phyloP scores from a whole-genome alignment of 106 monocot species.

The Xerophyta viscosa region DNA sequence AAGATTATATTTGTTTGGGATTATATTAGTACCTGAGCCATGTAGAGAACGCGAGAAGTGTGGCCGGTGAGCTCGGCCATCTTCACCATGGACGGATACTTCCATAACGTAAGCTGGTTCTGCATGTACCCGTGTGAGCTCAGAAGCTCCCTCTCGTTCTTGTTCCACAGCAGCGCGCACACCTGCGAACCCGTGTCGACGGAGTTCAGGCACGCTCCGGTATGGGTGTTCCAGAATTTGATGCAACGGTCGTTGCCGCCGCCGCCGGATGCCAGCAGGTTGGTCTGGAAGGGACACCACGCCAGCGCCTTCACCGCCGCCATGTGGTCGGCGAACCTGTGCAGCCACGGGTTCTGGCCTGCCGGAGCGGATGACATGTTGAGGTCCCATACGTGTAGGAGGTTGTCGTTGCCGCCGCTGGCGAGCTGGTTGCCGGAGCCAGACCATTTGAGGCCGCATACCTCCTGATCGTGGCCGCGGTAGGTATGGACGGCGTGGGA shows the following conservation, averaged over 20 bases:
- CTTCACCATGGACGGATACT: conserved; percentile 94
- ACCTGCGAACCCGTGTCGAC: conserved; percentile 39
- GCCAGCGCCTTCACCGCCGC: conserved; percentile 56
- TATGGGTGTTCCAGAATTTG: conserved; percentile 1
- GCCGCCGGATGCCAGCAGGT: conserved; percentile 48
- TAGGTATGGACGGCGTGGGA: conserved; percentile 28
- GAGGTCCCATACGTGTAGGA: conserved; percentile 53
- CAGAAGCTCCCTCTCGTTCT: conserved; percentile 86
- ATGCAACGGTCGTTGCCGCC: conserved; percentile 16
- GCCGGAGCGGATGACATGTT: conserved; percentile 25
- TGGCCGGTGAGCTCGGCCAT: conserved; percentile 88
- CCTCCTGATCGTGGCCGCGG: conserved; percentile 41
- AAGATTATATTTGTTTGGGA: too few species aligned
- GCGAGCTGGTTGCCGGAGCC: conserved; percentile 42
- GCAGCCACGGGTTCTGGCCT: conserved; percentile 27
- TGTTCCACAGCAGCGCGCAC: conserved; percentile 87
- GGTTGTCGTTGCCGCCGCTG: conserved; percentile 52
- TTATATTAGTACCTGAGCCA: conserved; percentile 66
- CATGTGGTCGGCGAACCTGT: conserved; percentile 38
- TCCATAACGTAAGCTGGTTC: conserved; percentile 98
- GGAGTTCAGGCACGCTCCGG: not conserved
- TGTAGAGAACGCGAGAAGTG: conserved; percentile 80
- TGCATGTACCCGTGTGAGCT: conserved; percentile 98
- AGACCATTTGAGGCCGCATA: conserved; percentile 63
- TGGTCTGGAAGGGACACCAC: conserved; percentile 60